phyloP scores from a whole-genome alignment of 305 asterid genomes.

The Fraxinus velutina region DNA sequence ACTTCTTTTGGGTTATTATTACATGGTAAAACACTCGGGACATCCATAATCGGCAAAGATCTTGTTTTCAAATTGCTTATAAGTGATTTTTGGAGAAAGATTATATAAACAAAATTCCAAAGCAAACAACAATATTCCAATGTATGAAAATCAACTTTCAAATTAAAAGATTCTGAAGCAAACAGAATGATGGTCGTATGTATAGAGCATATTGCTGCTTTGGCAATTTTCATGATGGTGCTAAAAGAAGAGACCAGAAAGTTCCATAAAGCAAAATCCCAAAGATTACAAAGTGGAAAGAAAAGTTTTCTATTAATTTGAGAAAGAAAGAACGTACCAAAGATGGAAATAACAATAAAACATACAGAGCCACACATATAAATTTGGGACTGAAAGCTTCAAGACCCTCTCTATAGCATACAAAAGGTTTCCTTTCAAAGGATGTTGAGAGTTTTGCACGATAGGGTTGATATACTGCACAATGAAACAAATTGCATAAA shows the following conservation, averaged over 20 bases:
- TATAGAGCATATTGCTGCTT: slow-evolving; percentile 14
- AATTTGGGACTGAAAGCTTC: slow-evolving; percentile 97
- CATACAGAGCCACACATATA: slow-evolving; percentile 99
- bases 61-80: background rate
- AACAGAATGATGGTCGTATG: slow-evolving; percentile 12
- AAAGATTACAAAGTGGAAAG: slow-evolving; percentile 9
- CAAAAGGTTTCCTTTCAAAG: slow-evolving; percentile 80
- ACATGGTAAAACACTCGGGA: background rate
- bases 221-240: background rate
- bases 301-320: background rate
- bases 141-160: slow-evolving; percentile 6
- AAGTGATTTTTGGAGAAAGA: slow-evolving; percentile 1
- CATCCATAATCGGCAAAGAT: background rate
- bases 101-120: slow-evolving; percentile 14
- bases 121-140: background rate
- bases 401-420: slow-evolving; percentile 88
- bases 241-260: background rate
- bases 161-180: background rate
- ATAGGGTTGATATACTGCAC: slow-evolving; percentile 96
- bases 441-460: slow-evolving; percentile 90
- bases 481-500: slow-evolving; percentile 32
- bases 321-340: slow-evolving; percentile 61
- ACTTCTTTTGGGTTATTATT: slow-evolving; percentile 5
- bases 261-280: background rate
- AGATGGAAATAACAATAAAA: slow-evolving; percentile 93